Evolutionary conservation across 2,329 filamentous ascomycete species (phyloP).

Genomic region (Aurifilum marmelostoma): DNA sequence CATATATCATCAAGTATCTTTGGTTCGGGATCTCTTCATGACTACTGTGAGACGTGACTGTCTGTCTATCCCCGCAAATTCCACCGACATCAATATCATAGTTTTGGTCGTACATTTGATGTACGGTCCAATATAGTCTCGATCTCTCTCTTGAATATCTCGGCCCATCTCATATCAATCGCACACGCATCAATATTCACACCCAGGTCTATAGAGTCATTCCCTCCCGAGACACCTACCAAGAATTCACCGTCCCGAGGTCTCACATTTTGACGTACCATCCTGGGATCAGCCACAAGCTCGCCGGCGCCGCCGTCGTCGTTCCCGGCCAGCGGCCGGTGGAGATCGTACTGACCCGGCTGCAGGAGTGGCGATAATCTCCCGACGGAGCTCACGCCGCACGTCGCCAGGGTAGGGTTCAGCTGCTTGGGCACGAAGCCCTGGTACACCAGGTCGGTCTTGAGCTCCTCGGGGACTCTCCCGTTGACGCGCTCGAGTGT

Average conservation of each 20-base stretch:
- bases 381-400: conserved; percentile 26
- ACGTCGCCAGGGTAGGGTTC: conserved; percentile 25
- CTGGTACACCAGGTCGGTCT: conserved; percentile 16
- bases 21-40: too few relatives aligned
- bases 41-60: too few relatives aligned
- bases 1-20: too few relatives aligned
- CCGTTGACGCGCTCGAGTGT: conserved; percentile 22
- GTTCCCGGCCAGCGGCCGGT: not conserved
- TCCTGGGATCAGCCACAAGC: conserved; percentile 20
- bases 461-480: conserved; percentile 14
- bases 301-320: not conserved
- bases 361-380: conserved; percentile 3
- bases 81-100: conserved; percentile 11
- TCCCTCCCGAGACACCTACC: conserved; percentile 21
- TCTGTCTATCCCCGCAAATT: too few relatives aligned
- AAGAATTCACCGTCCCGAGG: conserved; percentile 27
- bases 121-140: conserved; percentile 11
- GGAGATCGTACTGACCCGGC: conserved; percentile 22
- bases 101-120: conserved; percentile 3
- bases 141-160: conserved; percentile 17
- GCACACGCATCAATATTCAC: conserved; percentile 25
- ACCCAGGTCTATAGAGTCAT: conserved; percentile 14
- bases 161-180: conserved; percentile 23
- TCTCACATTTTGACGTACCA: conserved; percentile 17
- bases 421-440: conserved; percentile 18